These are phyloP conservation scores for Boletales sp. DNA, from an alignment of 768 basidiomycete species.

Conservation along the genomic window DNA sequence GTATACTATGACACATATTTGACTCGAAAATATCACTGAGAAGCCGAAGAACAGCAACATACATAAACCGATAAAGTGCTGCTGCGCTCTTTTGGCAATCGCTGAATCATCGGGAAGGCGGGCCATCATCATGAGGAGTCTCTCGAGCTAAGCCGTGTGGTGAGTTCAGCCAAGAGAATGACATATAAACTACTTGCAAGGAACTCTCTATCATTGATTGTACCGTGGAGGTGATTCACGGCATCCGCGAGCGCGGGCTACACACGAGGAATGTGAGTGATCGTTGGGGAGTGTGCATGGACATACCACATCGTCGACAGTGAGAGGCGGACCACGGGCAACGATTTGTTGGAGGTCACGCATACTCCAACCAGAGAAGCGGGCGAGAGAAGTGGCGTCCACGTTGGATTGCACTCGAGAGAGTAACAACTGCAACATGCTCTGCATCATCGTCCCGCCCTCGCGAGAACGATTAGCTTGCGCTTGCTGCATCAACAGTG, in stretches of 20 bases:
- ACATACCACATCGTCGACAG: slow-evolving; percentile 27
- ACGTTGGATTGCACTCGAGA: slow-evolving; percentile 7
- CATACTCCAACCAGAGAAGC: slow-evolving; percentile 14
- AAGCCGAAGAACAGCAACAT: slow-evolving; percentile 27
- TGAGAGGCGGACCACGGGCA: slow-evolving; percentile 24
- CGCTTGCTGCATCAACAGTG: slow-evolving; percentile 3
- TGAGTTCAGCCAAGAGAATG: slow-evolving; percentile 4
- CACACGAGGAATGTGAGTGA: background rate
- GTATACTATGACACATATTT: slow-evolving; percentile 47
- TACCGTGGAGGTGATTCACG: slow-evolving; percentile 38
- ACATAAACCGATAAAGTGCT: slow-evolving; percentile 54
- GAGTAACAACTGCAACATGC: slow-evolving; percentile 12
- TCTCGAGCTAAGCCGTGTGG: slow-evolving; percentile 53
- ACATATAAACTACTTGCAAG: slow-evolving; percentile 39
- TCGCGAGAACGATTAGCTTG: background rate
- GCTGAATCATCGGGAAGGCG: slow-evolving; percentile 35
- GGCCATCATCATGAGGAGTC: slow-evolving; percentile 57
- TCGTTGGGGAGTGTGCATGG: background rate
- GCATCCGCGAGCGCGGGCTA: slow-evolving; percentile 52
- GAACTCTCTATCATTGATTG: slow-evolving; percentile 56
- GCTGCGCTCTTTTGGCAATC: slow-evolving; percentile 40
- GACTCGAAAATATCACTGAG: background rate
- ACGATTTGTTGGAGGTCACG: slow-evolving; percentile 28
- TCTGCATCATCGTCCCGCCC: slow-evolving; percentile 1
- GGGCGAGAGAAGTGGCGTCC: background rate